Base-by-base conservation (phyloP, 805 yeast species). In the Millerago galiae region DNA sequence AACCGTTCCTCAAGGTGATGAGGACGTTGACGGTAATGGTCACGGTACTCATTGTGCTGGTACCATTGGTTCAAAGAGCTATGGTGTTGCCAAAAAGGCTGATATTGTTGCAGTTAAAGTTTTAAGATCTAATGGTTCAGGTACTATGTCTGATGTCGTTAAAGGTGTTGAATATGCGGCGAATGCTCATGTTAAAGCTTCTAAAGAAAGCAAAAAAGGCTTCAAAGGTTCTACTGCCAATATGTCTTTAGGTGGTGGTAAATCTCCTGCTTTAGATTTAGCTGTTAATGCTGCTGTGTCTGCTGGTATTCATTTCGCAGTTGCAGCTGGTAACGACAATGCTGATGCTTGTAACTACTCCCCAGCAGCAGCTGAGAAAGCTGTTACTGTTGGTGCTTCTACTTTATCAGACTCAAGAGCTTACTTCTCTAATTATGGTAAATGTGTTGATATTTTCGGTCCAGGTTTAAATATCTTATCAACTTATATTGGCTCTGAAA, bases 21-120 rank as follows among this genome's bases (percentile, higher is more conserved):
- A 72, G 41, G 88, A 81, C 52, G 56, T 71, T 35, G 96, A 90
- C 61, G 93, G 88, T 41, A 84, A 86, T 56, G 97, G 96, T 40
- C 97, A 89, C 65, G 97, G 97, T 58, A 87, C 96, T 36, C 97
- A 89, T 59, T 87, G 95, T 68, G 95, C 96, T n/a, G 97, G 96
- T 66, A 88, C 95, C 29, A 86, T 90, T 55, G 96, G 82, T 39
- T 83, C 93, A 17, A 70, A 71, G 47, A 68, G 77, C 40, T 86
- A 81, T 51, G 96, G 96, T 67, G 86, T 87, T 42, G 90, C 95
- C 43, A 87, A 88, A 65, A 70, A 76, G 40, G 93, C 90, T 9
- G 71, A 79, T 16, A 63, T 87, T 42, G 88, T 83, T 54, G 95
- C 95, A 26, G 85, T 87, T 46, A 86, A 87, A 62, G 95, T 87